Base-by-base conservation (phyloP, 176 grass and related monocot species). In the Bothriochloa decipiens region DNA sequence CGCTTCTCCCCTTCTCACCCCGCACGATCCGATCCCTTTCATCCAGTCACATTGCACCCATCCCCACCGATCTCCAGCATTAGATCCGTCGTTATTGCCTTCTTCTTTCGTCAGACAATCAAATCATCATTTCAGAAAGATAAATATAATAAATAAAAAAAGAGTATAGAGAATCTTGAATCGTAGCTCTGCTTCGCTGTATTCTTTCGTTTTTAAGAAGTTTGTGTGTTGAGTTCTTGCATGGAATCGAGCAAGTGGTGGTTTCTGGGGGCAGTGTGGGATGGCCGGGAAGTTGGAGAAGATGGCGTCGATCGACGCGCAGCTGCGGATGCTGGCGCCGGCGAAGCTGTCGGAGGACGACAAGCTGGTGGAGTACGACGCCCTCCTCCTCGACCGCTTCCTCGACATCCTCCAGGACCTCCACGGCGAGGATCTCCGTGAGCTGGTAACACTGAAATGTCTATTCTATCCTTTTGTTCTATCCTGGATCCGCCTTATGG, bases 301-400 rank as follows among this genome's bases (percentile, higher is more conserved):
- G 83, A 27, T 69, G 64, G 22, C 74, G 39, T 85, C 83, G 64
- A 85, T 85, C 74, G 83, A 85, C 27, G 83, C 75, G 23, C 83
- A 85, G 65, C 49, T 85, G 74, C 45, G 83, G 47, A 52, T 78
- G 46, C 74, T 85, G 65, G 83, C 47, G 64, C 83, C 83, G 74
- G 10, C n/a, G 47, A 85, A 85, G 83, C 15, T 85, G 8, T 85
- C 83, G 13, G 64, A 85, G 32, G 90, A 95, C 81, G 93, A 95
- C 79, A 90, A 92, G 82, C 90, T 95, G 52, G 64, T 95, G 16
- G 91, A 92, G 77, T 92, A 92, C 70, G 91, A 92, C 32, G 91
- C 91, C 13, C 91, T 92, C 36, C 91, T 92, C 81, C 84, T 92
- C 57, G 91, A 92, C 68, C 91, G 91, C 58, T 92, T 92, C 84